These are phyloP conservation scores for Celoporthe dispersa DNA, from an alignment of 2,329 filamentous ascomycete genomes.

Conservation along the genomic window DNA sequence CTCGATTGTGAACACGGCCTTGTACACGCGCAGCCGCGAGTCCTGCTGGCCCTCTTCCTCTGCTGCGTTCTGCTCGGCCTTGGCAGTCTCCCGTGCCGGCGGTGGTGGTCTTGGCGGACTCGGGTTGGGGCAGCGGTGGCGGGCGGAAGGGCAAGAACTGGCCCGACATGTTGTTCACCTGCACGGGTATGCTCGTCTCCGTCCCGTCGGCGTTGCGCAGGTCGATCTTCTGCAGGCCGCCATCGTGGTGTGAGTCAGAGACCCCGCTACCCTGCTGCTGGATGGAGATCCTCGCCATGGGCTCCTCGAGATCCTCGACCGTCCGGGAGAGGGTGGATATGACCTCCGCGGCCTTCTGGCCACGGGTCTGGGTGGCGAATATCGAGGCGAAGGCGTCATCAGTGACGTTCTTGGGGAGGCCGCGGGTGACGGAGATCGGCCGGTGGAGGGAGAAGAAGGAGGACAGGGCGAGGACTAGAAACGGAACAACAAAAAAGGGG, in stretches of 20 bases:
- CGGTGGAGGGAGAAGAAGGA: conserved; percentile 96
- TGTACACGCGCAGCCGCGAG: conserved; percentile 62
- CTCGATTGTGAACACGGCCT: conserved; percentile 69
- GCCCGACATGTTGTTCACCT: conserved; percentile 70
- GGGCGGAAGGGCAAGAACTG: conserved; percentile 81
- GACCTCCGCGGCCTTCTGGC: conserved; percentile 61
- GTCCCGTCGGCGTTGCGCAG: conserved; percentile 60
- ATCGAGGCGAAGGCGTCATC: conserved; percentile 82
- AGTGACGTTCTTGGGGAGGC: conserved; percentile 73
- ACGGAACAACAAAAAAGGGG: neutral
- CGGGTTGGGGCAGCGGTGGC: conserved; percentile 76
- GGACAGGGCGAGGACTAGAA: conserved; percentile 79
- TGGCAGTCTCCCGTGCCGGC: conserved; percentile 37
- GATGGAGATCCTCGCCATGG: conserved; percentile 58
- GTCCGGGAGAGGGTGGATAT: conserved; percentile 68
- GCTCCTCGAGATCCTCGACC: conserved; percentile 63
- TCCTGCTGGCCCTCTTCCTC: conserved; percentile 46
- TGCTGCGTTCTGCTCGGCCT: conserved; percentile 35
- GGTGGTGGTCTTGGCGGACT: conserved; percentile 42
- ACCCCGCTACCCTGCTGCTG: conserved; percentile 36
- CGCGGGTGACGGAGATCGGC: conserved; percentile 85
- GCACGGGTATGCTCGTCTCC: conserved; percentile 64
- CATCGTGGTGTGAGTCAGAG: conserved; percentile 41
- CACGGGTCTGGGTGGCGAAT: conserved; percentile 65
- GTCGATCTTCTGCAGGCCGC: conserved; percentile 54